Evolutionary conservation across 352 stramenopile genomes (phyloP), one percentile per base, ranked within the genome.

Genomic region (Pythium brassicae): DNA sequence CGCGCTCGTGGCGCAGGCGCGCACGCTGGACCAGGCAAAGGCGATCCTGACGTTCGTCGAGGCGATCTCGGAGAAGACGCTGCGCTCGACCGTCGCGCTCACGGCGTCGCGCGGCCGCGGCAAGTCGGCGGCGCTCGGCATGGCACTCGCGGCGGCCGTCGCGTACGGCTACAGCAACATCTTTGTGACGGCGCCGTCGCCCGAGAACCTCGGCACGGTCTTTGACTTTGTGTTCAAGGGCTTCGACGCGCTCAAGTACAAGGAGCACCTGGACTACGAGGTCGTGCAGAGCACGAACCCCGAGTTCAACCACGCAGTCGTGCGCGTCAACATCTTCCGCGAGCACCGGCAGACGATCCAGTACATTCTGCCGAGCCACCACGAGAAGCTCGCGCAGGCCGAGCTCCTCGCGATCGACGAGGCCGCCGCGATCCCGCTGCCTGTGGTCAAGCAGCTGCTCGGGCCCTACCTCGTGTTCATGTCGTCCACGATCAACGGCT

Each of bases 221-320:
- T 99, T 99, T 72, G 96, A 99, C 58, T 99, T 99, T 66, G 67
- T 98, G 15, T 91, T 98, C 55, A 96, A 97, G 68, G 97, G 97
- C 22, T 88, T 99, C 40, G 85, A 93, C 64, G 83, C 78, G 17
- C 80, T 93, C 60, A 92, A 95, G 67, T 93, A 93, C 74, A 93
- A 98, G 75, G 97, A 99, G 61, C 97, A 99, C 71, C 71, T 98
- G 50, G 97, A 99, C 79, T 99, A 99, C 71, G 97, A 97, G 62
- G 74, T 94, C 50, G 78, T 94, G 55, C 85, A 94, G 62, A 91
- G 78, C 57, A 93, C 82, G 37, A 89, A 94, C 65, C 80, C 83
- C 10, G 85, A 94, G 48, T 92, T 90, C 52, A 86, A 91, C 63
- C 67, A 85, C 48, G 86, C 89, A 14, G 76, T 99, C 40, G 82